These are phyloP conservation scores for Drechslera avenae DNA, from an alignment of 2,329 filamentous ascomycete genomes.

Conservation along the genomic window DNA sequence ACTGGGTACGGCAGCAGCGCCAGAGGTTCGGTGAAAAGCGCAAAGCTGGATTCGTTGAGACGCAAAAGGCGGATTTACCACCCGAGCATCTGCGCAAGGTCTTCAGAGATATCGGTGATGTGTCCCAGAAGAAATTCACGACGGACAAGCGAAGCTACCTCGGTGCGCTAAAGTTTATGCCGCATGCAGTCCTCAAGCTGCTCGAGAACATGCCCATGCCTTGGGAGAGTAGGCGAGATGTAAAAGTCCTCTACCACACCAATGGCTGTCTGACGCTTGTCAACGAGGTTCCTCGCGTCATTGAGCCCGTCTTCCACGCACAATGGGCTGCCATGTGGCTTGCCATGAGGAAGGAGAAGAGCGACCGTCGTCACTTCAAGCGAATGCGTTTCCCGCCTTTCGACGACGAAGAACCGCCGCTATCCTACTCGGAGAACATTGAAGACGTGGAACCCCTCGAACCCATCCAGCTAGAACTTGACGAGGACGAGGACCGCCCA, in stretches of 20 bases:
- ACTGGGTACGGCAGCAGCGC: constrained; percentile 91
- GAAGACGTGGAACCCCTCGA: constrained; percentile 97
- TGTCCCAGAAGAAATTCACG: constrained; percentile 99
- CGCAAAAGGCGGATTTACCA: constrained; percentile 98
- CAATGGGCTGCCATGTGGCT: constrained; percentile 99
- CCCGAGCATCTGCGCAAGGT: constrained; percentile 98
- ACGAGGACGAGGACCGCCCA: constrained; percentile 88
- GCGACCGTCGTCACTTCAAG: constrained; percentile 94
- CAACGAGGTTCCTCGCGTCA: constrained; percentile 94
- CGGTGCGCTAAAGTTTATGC: constrained; percentile 98
- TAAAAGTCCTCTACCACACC: constrained; percentile 97
- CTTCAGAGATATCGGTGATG: constrained; percentile 97
- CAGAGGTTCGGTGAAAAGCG: constrained; percentile 97
- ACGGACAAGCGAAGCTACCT: constrained; percentile 98
- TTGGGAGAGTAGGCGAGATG: constrained; percentile 94
- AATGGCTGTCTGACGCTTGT: constrained; percentile 97
- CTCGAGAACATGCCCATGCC: constrained; percentile 99
- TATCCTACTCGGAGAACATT: constrained; percentile 98
- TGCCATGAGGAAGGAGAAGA: constrained; percentile 97
- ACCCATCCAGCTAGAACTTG: constrained; percentile 97
- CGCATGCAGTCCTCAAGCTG: constrained; percentile 94
- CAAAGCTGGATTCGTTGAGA: constrained; percentile 94
- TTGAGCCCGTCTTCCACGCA: constrained; percentile 96
- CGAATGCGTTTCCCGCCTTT: constrained; percentile 99
- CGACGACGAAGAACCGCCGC: constrained; percentile 94